phyloP scores from a whole-genome alignment of 108 stramenopile species.

The Fragilaria crotonensis region DNA sequence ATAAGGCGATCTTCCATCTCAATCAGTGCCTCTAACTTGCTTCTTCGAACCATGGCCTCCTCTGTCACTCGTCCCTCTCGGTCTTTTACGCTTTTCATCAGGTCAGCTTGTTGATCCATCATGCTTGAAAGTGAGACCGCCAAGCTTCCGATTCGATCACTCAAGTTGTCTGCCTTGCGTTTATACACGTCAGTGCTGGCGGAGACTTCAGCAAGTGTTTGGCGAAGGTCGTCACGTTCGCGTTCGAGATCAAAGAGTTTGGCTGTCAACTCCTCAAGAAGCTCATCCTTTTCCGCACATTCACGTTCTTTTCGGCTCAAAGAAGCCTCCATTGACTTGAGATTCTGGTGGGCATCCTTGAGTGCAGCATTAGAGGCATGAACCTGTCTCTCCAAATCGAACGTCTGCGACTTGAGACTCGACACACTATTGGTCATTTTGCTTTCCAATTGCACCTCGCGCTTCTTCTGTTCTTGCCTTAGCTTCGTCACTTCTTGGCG shows the following conservation, averaged over 20 bases:
- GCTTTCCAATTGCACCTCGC: not conserved
- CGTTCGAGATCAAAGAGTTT: conserved; percentile 8
- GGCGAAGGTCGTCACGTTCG: conserved; percentile 35
- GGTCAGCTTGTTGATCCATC: conserved; percentile 38
- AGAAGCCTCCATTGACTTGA: not conserved
- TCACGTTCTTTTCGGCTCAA: conserved; percentile 14
- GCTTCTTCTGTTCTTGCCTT: not conserved
- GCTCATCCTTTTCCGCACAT: conserved; percentile 8
- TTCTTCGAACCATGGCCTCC: conserved; percentile 15
- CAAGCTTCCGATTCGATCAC: conserved; percentile 36
- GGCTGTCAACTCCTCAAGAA: conserved; percentile 6
- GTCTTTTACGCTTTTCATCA: conserved; percentile 19
- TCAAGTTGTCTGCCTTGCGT: conserved; percentile 24
- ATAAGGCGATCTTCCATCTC: conserved; percentile 30
- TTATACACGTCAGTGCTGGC: conserved; percentile 34
- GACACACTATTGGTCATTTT: not conserved
- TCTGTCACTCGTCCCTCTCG: conserved; percentile 23
- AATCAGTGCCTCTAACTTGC: conserved; percentile 25
- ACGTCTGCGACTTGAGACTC: not conserved
- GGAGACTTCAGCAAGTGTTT: conserved; percentile 40
- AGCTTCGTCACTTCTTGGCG: conserved; percentile 1
- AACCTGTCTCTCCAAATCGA: not conserved
- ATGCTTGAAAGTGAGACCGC: conserved; percentile 30
- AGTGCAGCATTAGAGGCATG: conserved; percentile 7
- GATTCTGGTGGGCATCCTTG: conserved; percentile 2